Percentiles rank a stretch among this genome's conserved stretches.
Evolutionary conservation across 495 filamentous ascomycete species (phyloP).

Genomic region (Letharia lupina): DNA sequence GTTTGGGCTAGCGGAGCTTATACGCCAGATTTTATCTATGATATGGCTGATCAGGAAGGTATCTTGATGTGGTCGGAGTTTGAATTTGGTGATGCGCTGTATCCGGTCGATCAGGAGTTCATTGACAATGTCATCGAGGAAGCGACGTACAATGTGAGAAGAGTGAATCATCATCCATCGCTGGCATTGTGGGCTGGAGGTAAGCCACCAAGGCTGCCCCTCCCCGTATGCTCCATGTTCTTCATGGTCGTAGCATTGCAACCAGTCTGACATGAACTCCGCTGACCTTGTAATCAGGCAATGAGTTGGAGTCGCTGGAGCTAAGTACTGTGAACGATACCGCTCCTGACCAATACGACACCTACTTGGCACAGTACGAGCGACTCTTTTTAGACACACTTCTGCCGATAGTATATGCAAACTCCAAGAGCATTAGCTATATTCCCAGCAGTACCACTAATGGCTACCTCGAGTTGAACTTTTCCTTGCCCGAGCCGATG

Average conservation of each 20-base stretch:
- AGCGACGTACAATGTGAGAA: constrained; percentile 53
- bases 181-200: constrained; percentile 59
- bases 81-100: constrained; percentile 56
- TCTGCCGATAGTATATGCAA: constrained; percentile 53
- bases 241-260: background rate
- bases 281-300: constrained; percentile 29
- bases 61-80: constrained; percentile 63
- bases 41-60: constrained; percentile 57
- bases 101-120: constrained; percentile 48
- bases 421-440: constrained; percentile 58
- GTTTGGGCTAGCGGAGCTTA: constrained; percentile 61
- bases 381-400: constrained; percentile 54
- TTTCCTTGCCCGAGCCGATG: constrained; percentile 49
- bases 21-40: constrained; percentile 59
- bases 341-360: constrained; percentile 39
- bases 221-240: background rate
- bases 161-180: constrained; percentile 59
- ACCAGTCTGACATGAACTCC: background rate
- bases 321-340: constrained; percentile 37
- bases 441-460: constrained; percentile 59
- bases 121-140: constrained; percentile 52
- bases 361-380: constrained; percentile 50
- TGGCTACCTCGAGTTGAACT: constrained; percentile 51
- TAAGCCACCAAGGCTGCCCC: background rate
- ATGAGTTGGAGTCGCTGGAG: constrained; percentile 55